phyloP scores from a whole-genome alignment of 129 eudicot genomes.

The Flaveria brownii region DNA sequence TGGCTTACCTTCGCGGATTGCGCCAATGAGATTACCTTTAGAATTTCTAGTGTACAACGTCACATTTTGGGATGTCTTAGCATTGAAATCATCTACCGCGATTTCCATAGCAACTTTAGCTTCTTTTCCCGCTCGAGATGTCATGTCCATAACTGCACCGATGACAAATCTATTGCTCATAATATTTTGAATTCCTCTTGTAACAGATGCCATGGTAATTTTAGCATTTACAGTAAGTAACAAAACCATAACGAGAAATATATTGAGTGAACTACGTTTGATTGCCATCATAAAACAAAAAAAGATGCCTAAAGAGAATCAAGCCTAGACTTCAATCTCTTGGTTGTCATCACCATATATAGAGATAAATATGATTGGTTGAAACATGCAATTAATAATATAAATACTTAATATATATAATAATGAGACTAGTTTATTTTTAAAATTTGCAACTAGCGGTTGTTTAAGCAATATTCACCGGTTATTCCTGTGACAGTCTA shows the following conservation, averaged over 20 bases:
- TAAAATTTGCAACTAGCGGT: neutral
- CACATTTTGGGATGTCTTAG: constrained; percentile 11
- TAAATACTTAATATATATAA: neutral
- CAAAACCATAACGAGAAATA: neutral
- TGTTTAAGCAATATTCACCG: neutral
- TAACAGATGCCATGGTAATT: neutral
- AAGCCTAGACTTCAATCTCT: neutral
- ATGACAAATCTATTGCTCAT: constrained; percentile 4
- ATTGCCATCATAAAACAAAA: neutral
- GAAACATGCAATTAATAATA: neutral
- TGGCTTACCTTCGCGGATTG: constrained; percentile 29
- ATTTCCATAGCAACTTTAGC: constrained; percentile 51
- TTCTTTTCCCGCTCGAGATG: constrained; percentile 51
- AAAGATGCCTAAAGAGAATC: neutral
- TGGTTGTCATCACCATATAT: neutral
- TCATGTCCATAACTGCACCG: constrained; percentile 46
- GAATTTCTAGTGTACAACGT: constrained; percentile 30
- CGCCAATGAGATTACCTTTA: constrained; percentile 17
- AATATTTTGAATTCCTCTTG: neutral
- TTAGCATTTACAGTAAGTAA: neutral
- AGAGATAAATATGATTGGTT: neutral
- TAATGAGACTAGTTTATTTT: neutral
- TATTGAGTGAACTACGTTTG: neutral
- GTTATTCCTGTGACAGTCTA: neutral
- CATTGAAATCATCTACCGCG: constrained; percentile 38